phyloP scores from a whole-genome alignment of 1,284 basidiomycete genomes.

The Leccinum pallidistipes region DNA sequence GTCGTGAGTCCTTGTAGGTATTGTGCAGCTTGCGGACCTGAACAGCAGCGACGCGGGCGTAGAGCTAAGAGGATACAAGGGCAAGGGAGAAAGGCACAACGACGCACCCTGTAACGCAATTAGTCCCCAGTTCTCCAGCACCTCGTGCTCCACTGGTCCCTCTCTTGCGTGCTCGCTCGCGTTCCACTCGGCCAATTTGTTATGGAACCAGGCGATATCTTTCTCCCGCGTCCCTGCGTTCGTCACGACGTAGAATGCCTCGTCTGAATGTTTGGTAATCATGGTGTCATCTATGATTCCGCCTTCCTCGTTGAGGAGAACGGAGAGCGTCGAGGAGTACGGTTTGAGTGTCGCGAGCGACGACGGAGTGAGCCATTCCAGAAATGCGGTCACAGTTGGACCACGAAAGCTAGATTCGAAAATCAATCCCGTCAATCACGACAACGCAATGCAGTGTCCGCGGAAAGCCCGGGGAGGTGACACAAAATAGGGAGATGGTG shows the following conservation, averaged over 20 bases:
- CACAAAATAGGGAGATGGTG: not conserved
- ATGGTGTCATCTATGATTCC: conserved; percentile 96
- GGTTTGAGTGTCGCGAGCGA: conserved; percentile 66
- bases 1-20: conserved; percentile 77
- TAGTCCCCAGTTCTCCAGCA: conserved; percentile 86
- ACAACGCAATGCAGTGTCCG: not conserved
- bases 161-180: conserved; percentile 44
- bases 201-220: conserved; percentile 79
- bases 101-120: conserved; percentile 83
- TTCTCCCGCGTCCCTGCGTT: conserved; percentile 88
- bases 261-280: conserved; percentile 80
- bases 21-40: conserved; percentile 81
- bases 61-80: not conserved
- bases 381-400: conserved; percentile 71
- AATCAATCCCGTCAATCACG: not conserved
- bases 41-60: not conserved
- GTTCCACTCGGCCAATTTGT: conserved; percentile 79
- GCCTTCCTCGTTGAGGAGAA: conserved; percentile 85
- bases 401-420: conserved; percentile 58
- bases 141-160: conserved; percentile 76
- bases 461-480: not conserved
- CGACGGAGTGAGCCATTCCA: conserved; percentile 85
- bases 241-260: conserved; percentile 92
- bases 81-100: not conserved
- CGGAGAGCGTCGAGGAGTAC: conserved; percentile 81